These are phyloP conservation scores for Themeda triandra DNA, from an alignment of 176 grass and related monocot species.

Conservation along the genomic window DNA sequence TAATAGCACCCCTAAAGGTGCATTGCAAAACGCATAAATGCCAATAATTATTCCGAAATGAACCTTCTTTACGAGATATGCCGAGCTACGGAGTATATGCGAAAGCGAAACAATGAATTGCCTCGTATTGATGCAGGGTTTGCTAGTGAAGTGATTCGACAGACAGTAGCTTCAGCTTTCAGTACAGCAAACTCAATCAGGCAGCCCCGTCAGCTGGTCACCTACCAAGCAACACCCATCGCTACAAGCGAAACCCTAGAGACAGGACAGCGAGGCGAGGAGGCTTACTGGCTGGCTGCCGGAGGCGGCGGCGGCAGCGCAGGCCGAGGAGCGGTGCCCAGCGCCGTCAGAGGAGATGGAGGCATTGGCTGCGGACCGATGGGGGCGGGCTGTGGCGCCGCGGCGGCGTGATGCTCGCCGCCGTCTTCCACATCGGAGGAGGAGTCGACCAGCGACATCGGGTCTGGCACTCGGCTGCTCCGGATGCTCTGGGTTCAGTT, in stretches of 20 bases:
- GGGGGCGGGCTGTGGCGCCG: constrained; percentile 12
- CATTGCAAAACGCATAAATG: background rate
- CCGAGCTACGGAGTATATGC: background rate
- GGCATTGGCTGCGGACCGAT: constrained; percentile 26
- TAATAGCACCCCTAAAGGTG: background rate
- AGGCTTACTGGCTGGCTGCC: constrained; percentile 28
- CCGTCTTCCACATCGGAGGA: constrained; percentile 69
- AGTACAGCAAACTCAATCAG: background rate
- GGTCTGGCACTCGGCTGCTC: background rate
- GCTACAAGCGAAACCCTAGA: constrained; percentile 32
- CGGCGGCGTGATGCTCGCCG: constrained; percentile 17
- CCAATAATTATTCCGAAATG: background rate
- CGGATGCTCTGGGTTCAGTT: background rate
- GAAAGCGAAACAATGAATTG: background rate
- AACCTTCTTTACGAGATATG: background rate
- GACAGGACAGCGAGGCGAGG: too few relatives aligned
- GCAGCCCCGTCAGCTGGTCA: background rate
- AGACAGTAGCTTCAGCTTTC: background rate
- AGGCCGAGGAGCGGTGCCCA: background rate
- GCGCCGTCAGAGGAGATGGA: background rate
- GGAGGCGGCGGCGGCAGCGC: background rate
- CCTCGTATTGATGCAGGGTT: background rate
- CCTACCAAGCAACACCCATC: background rate
- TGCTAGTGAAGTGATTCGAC: background rate
- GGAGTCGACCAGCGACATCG: constrained; percentile 63